Base-by-base conservation (phyloP, 1,284 basidiomycete genomes). In the Apiotrichum gamsii region DNA sequence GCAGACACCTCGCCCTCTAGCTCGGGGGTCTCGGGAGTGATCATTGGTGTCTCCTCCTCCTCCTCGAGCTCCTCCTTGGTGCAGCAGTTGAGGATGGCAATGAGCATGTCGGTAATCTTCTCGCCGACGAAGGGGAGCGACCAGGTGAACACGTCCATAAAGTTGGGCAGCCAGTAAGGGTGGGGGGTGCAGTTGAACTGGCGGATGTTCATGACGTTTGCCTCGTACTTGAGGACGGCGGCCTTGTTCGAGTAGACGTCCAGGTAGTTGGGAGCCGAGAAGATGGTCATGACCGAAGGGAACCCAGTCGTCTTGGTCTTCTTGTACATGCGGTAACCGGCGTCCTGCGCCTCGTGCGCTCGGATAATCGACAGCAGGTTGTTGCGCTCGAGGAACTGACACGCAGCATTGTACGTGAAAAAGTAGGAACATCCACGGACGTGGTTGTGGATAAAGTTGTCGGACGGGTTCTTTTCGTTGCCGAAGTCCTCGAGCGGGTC, bases 121-220 rank as follows among this genome's bases (percentile, higher is more conserved):
- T 95, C 91, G 51, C 90, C 94, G 3, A 99, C 95, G 67, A 98
- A 99, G 0, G 94, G 95, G 58, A 98, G 74, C 78, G 87, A 90
- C 95, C 95, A 98, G 1, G 94, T 97, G 71, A 99, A 98, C 31
- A 89, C 94, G 68, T 98, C 90, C 87, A 97, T 96, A 62, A 97
- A 97, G 75, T 97, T 98, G 3, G 94, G 94, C 33, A 99, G 75
- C 88, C 87, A 91, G 70, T 95, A 95, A 4, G 90, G 90, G 69
- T 95, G 90, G 14, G 90, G 90, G 5, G 87, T 91, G 68, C 86
- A 90, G 73, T 94, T 95, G 77, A 94, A 95, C 70, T 95, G 90
- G 36, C 85, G 70, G 38, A 73, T 73, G 60, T 95, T 95, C 83
- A 95, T 87, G 40, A 94, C 90, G 66, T 95, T 95, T 68, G 86